Base-by-base conservation (phyloP, 371 early-diverging fungal species). In the Zopfochytrium polystomum region DNA sequence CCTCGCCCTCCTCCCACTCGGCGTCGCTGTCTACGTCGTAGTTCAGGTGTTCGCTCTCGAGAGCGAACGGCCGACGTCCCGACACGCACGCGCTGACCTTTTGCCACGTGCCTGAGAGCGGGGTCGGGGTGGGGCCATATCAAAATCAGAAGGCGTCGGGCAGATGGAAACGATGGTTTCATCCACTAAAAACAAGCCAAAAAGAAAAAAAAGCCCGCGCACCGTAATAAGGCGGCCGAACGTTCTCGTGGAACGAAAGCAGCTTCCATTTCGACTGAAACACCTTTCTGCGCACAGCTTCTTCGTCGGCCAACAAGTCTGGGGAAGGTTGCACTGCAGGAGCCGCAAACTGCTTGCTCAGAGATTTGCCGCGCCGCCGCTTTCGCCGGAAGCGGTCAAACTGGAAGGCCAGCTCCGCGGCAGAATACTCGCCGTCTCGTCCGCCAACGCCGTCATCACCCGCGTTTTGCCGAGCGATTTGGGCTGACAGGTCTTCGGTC, bases 1-100 rank as follows among this genome's bases (percentile, higher is more conserved):
- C 38, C 18, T 38, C 38, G 7, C 38, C 38, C 38, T 38, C 38
- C 18, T 85, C 91, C 94, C 94, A 94, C 72, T 92, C 94, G 0
- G 84, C 88, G 51, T 91, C 93, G 67, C 89, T 89, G 64, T 94
- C 92, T 49, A 87, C 76, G 3, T 89, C 90, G 55, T 94, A 94
- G 52, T 92, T 89, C 0, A 94, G 53, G 27, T 76, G 42, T 3
- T 57, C 71, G 1, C 75, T 65, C 54, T 92, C 93, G 45, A 65
- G 71, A 27, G 73, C 78, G 68, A 90, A 81, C 6, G 88, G 88
- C 0, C 75, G 67, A 20, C 86, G 74, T 3, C 84, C 86, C n/a
- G 69, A 70, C 25, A 91, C 65, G 0, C 22, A 46, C 18, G 68
- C 65, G 61, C 86, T 85, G 26, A 43, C 56, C 61, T 85, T 86